These are phyloP conservation scores for Kodamaea kaohsiungensis DNA, from an alignment of 805 yeast species.

Conservation along the genomic window DNA sequence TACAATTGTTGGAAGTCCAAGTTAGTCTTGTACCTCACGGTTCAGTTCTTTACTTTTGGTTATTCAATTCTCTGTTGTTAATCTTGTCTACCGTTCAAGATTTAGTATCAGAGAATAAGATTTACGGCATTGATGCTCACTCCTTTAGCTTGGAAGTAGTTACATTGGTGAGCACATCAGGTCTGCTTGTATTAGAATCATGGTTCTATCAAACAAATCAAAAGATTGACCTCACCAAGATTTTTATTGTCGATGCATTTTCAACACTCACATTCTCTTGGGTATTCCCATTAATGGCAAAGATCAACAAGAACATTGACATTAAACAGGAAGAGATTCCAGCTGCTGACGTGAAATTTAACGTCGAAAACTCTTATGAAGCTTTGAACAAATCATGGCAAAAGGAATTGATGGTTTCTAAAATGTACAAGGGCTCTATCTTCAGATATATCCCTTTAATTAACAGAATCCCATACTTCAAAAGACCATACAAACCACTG, in stretches of 20 bases:
- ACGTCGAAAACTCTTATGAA: conserved; percentile 1
- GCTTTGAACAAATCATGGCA: not conserved
- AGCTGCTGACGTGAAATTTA: not conserved
- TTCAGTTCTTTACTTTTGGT: conserved; percentile 25
- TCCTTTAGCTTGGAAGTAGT: not conserved
- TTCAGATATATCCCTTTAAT: not conserved
- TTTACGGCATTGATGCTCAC: conserved; percentile 5
- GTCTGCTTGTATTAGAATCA: conserved; percentile 19
- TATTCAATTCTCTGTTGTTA: conserved; percentile 13
- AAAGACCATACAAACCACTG: not conserved
- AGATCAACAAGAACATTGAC: conserved; percentile 22
- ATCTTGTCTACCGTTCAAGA: conserved; percentile 19
- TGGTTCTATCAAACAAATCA: conserved; percentile 16
- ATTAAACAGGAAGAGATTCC: conserved; percentile 22
- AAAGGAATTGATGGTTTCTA: not conserved
- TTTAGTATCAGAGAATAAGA: conserved; percentile 19
- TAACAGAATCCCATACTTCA: conserved; percentile 2
- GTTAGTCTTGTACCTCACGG: conserved; percentile 23
- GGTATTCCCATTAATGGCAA: conserved; percentile 27
- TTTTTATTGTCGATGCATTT: conserved; percentile 20
- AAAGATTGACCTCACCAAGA: conserved; percentile 22
- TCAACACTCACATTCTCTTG: conserved; percentile 26
- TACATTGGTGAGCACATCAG: conserved; percentile 14
- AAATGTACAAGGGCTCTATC: not conserved
- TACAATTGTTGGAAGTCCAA: conserved; percentile 24